Percentiles rank a stretch among this genome's conserved stretches.
phyloP scores from a whole-genome alignment of 2,329 filamentous ascomycete genomes.

The Spiromastix sp. region DNA sequence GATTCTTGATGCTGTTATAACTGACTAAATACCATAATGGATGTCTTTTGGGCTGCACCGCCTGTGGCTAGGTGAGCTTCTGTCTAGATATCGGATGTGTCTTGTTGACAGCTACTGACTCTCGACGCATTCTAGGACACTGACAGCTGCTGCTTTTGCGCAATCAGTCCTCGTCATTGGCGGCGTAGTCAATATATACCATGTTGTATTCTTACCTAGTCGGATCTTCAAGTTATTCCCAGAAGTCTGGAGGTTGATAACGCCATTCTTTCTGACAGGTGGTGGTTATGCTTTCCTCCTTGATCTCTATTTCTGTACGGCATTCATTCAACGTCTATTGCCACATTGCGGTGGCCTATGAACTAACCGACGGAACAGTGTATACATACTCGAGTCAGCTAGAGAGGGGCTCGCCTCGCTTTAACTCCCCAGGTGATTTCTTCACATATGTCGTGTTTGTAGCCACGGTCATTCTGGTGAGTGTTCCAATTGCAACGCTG shows the following conservation, averaged over 20 bases:
- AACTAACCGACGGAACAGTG: conserved; percentile 34
- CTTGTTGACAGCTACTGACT: too few species aligned
- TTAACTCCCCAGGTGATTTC: conserved; percentile 65
- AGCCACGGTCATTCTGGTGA: conserved; percentile 64
- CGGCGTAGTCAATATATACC: conserved; percentile 38
- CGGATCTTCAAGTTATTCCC: conserved; percentile 49
- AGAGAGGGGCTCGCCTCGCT: conserved; percentile 61
- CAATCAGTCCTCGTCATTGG: conserved; percentile 53
- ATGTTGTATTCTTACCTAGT: conserved; percentile 43
- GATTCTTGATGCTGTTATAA: too few species aligned
- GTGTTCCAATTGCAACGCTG: conserved; percentile 29
- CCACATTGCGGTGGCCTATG: conserved; percentile 9
- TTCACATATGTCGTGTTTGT: conserved; percentile 72
- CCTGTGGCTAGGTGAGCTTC: conserved; percentile 53
- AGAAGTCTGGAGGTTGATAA: conserved; percentile 49
- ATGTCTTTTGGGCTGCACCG: conserved; percentile 55
- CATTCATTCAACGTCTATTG: conserved; percentile 10
- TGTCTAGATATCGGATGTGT: neutral
- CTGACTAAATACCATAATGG: conserved; percentile 32
- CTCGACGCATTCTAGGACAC: conserved; percentile 42
- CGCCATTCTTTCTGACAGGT: conserved; percentile 50
- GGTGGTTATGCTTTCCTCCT: conserved; percentile 50
- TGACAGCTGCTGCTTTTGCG: conserved; percentile 54
- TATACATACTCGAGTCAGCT: conserved; percentile 68
- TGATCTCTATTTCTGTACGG: conserved; percentile 62